These are phyloP conservation scores for Pythium volutum DNA, from an alignment of 352 stramenopile genomes.

Conservation along the genomic window DNA sequence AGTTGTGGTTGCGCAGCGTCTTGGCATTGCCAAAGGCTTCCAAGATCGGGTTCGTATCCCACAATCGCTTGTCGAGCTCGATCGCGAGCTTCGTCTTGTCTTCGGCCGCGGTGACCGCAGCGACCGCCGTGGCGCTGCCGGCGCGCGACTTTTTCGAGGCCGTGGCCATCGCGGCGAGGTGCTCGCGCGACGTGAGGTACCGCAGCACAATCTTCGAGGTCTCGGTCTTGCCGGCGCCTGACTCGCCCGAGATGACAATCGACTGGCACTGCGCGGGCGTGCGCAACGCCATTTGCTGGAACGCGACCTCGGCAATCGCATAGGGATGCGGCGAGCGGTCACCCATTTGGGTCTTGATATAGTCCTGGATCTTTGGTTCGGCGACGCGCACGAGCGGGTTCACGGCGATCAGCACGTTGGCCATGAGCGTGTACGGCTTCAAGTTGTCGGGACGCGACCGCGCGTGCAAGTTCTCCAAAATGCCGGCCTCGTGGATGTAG, in stretches of 20 bases:
- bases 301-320: conserved; percentile 87
- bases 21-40: conserved; percentile 97
- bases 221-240: conserved; percentile 88
- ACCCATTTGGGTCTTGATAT: conserved; percentile 88
- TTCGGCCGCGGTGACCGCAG: conserved; percentile 23
- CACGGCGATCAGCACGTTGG: conserved; percentile 90
- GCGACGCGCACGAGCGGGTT: conserved; percentile 88
- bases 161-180: conserved; percentile 43
- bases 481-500: conserved; percentile 93
- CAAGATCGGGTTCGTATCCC: conserved; percentile 89
- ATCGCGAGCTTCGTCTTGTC: conserved; percentile 60
- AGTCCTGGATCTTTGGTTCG: conserved; percentile 83
- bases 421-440: conserved; percentile 93
- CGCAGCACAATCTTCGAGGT: conserved; percentile 89
- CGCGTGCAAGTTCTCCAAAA: conserved; percentile 94
- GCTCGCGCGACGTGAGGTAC: conserved; percentile 81
- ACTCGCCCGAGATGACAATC: conserved; percentile 87
- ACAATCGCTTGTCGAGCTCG: conserved; percentile 84
- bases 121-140: conserved; percentile 6
- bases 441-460: conserved; percentile 82
- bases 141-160: conserved; percentile 24
- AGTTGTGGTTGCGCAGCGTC: conserved; percentile 95
- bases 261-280: conserved; percentile 75
- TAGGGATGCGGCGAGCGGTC: conserved; percentile 86
- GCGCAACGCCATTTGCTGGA: conserved; percentile 91